Evolutionary conservation across 176 grass and related monocot species (phyloP), one percentile per base, ranked within the genome.

Genomic region (Musa acuminata): DNA sequence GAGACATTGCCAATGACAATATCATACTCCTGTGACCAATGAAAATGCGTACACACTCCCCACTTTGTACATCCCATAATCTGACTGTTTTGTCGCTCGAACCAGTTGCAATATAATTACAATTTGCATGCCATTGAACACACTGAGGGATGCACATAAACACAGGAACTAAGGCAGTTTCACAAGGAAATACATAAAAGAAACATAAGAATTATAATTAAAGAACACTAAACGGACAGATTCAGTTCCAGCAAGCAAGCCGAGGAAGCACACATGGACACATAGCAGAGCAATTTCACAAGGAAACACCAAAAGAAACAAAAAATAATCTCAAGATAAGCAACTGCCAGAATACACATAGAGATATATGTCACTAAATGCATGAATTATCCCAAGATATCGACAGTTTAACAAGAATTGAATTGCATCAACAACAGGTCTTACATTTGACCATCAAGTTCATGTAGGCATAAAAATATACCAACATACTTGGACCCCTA

Each of bases 61-160:
- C 94, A 60, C 81, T 87, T 55, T 98, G 94, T 74, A 98, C 87
- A 73, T 98, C 94, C 94, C 94, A 98, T 75, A 98, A 78, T 82
- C 90, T 84, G 72, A 98, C 88, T 62, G 90, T 98, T 82, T 93
- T 98, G 84, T 98, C 94, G 10, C 94, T 98, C 21, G 90, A 98
- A 25, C 90, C 94, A 0, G 90, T 93, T 35, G 85, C 94, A 70
- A 93, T 89, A 66, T 98, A 98, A 76, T 98, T 98, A 83, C 90
- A 93, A 83, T 98, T 98, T 75, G 87, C 84, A 91, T 98, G 95
- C 95, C 90, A 98, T 64, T 93, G 90, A 53, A 98, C 90, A 85
- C 95, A 98, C 95, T 98, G 86, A 85, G 17, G 73, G 17, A 69
- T 73, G 52, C 20, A 70, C 43, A 49, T 8, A n/a, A 50, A n/a